These are phyloP conservation scores for Cucurbita moschata DNA, from an alignment of 306 rosid species.

Conservation along the genomic window DNA sequence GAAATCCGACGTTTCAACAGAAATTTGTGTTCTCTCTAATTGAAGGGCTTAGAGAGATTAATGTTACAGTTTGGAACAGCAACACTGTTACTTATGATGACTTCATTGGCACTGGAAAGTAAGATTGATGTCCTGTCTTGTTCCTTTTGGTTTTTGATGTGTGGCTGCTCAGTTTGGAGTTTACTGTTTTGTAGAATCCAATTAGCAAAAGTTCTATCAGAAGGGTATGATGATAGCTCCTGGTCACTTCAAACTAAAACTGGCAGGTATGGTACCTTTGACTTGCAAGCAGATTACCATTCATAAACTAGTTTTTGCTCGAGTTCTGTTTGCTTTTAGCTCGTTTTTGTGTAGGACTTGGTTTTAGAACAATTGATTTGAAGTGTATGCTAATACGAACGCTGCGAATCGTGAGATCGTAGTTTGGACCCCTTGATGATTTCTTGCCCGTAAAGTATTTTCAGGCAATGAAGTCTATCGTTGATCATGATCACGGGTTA, in stretches of 20 bases:
- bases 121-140: not conserved
- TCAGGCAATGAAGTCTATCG: not conserved
- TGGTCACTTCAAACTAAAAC: constrained; percentile 79
- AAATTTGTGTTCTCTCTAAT: constrained; percentile 51
- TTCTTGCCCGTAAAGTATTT: not conserved
- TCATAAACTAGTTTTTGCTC: not conserved
- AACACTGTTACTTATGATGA: constrained; percentile 55
- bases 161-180: constrained; percentile 3
- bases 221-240: constrained; percentile 60
- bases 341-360: not conserved
- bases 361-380: not conserved
- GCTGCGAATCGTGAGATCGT: not conserved
- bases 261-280: constrained; percentile 47
- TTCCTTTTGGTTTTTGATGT: not conserved
- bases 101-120: constrained; percentile 78
- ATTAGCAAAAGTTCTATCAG: constrained; percentile 58
- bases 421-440: not conserved
- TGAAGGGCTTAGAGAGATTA: constrained; percentile 72
- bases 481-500: not conserved
- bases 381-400: not conserved
- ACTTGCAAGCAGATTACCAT: not conserved
- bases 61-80: constrained; percentile 74
- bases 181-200: constrained; percentile 30
- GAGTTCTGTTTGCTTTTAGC: not conserved
- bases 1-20: constrained; percentile 56